Base-by-base conservation (phyloP, 768 basidiomycete species). In the Pleurotus salmoneostramineus region DNA sequence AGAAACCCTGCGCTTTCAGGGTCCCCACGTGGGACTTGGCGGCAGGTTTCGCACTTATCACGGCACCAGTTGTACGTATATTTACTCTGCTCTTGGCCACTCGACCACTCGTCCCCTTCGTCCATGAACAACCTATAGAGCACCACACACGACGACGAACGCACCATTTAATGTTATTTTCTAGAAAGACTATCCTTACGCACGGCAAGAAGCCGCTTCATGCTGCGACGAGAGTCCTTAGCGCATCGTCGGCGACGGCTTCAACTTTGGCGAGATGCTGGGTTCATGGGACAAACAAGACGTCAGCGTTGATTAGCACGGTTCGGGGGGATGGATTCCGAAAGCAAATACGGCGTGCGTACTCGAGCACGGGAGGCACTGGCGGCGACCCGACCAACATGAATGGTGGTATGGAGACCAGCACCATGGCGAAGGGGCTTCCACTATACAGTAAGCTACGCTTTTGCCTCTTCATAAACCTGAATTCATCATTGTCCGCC, bases 161-260 rank as follows among this genome's bases (percentile, higher is more conserved):
- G n/a, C 21, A 40, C 37, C 37, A 40, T 40, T 40, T 40, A 40
- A 81, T 81, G 79, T 68, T 77, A 56, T 78, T 81, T 66, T 82
- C 80, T 60, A 80, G 79, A 67, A 79, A 82, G 62, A 71, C 64
- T n/a, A 69, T 81, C 63, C 64, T 82, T 42, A 76, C 76, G 31
- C 81, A 80, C 65, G 79, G 83, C 59, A 79, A 75, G 63, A 76
- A 74, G 64, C 83, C 85, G 34, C 67, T 86, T 32, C 80, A 80
- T 61, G 82, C 77, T n/a, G 84, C 83, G 6, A 81, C 83, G 52
- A 66, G 75, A 69, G 79, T 84, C 64, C 65, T 82, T 59, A 81
- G 80, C 69, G 73, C 78, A 49, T 74, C 72, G 60, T 68, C 79
- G 55, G 68, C 77, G 7, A 80, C 80, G 4, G 75, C 80, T 46